A percentile compares a stretch with the other conserved stretches of the same genome.
phyloP scores from a whole-genome alignment of 306 rosid species.

The Casuarina equisetifolia region DNA sequence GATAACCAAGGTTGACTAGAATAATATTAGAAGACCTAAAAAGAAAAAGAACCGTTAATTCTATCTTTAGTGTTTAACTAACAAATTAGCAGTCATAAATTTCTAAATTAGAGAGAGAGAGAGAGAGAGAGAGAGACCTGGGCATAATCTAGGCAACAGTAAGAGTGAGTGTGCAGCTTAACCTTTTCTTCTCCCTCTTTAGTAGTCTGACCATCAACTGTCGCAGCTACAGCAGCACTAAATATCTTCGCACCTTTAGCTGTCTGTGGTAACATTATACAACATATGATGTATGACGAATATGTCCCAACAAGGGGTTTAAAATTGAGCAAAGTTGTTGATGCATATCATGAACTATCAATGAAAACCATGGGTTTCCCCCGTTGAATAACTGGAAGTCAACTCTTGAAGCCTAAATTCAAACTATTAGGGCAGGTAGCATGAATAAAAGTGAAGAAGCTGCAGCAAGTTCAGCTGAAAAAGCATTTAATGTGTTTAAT shows the following conservation, averaged over 20 bases:
- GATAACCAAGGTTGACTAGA: constrained; percentile 7
- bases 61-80: constrained; percentile 19
- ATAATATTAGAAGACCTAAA: constrained; percentile 9
- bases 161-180: constrained; percentile 93
- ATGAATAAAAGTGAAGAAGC: neutral
- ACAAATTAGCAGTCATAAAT: constrained; percentile 24
- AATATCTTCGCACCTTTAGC: constrained; percentile 93
- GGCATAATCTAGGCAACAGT: constrained; percentile 80
- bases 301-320: neutral
- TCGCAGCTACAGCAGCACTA: constrained; percentile 92
- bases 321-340: constrained; percentile 2
- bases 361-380: neutral
- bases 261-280: constrained; percentile 52
- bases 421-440: neutral
- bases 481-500: neutral
- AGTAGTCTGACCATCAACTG: constrained; percentile 53
- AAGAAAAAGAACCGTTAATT: constrained; percentile 6
- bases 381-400: neutral
- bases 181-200: constrained; percentile 95
- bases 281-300: constrained; percentile 12
- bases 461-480: neutral
- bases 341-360: neutral
- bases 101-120: constrained; percentile 10
- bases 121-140: constrained; percentile 54
- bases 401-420: neutral